These are phyloP conservation scores for Pyronema omphalodes DNA, from an alignment of 495 filamentous ascomycete species.

Conservation along the genomic window DNA sequence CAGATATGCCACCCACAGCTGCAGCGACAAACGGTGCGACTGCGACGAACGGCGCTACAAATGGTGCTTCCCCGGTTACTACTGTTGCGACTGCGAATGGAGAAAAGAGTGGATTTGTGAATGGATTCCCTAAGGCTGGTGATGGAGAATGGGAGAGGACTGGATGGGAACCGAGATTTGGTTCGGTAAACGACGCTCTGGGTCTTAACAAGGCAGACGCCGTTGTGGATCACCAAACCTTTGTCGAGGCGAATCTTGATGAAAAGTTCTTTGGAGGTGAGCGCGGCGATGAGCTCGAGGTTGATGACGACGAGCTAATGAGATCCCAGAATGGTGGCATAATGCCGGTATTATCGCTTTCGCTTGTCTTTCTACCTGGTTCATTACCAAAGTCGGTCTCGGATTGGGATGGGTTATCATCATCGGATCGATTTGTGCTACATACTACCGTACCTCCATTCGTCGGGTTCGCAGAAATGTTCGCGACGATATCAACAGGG, in stretches of 20 bases:
- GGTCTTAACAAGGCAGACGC: constrained; percentile 7
- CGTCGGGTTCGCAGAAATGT: constrained; percentile 90
- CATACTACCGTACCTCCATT: constrained; percentile 92
- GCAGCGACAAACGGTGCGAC: constrained; percentile 4
- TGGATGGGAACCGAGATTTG: constrained; percentile 81
- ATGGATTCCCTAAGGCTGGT: constrained; percentile 40
- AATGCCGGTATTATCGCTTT: constrained; percentile 86
- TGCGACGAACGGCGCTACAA: constrained; percentile 7
- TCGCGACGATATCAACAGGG: constrained; percentile 81
- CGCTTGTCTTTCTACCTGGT: constrained; percentile 78
- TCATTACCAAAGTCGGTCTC: constrained; percentile 72
- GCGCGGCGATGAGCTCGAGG: constrained; percentile 6
- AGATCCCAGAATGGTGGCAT: constrained; percentile 77
- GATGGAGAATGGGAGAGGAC: constrained; percentile 48
- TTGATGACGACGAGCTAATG: constrained; percentile 3
- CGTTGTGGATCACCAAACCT: constrained; percentile 62
- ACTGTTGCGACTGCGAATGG: not conserved
- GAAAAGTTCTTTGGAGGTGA: constrained; percentile 84
- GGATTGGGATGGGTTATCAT: constrained; percentile 85
- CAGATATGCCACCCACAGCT: not conserved
- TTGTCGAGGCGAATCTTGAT: constrained; percentile 63
- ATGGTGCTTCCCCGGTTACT: not conserved
- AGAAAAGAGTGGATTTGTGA: constrained; percentile 12
- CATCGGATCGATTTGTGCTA: constrained; percentile 76
- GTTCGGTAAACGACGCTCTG: constrained; percentile 35